Percentiles rank a stretch among this genome's conserved stretches.
phyloP scores from a whole-genome alignment of 306 rosid genomes.

The Rosa persica region DNA sequence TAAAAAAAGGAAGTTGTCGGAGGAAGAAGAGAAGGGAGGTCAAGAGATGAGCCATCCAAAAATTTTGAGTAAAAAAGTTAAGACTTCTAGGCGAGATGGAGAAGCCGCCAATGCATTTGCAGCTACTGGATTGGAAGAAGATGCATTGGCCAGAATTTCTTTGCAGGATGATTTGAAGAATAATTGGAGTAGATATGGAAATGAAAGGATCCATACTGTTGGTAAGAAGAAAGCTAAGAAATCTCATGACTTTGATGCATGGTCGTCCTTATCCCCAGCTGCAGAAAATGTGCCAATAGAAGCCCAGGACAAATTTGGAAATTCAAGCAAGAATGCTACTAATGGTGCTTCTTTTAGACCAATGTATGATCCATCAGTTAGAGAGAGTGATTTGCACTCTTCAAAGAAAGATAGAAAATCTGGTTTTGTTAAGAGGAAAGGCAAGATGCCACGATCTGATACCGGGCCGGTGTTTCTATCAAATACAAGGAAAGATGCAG shows the following conservation, averaged over 20 bases:
- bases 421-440: slow-evolving; percentile 52
- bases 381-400: slow-evolving; percentile 35
- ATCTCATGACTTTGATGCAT: slow-evolving; percentile 39
- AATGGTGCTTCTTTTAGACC: slow-evolving; percentile 33
- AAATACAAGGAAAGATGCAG: slow-evolving; percentile 42
- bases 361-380: slow-evolving; percentile 36
- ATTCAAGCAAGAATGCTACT: slow-evolving; percentile 33
- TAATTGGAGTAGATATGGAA: slow-evolving; percentile 37
- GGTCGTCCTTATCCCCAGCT: slow-evolving; percentile 40
- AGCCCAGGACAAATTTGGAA: slow-evolving; percentile 32
- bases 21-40: slow-evolving; percentile 47
- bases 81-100: slow-evolving; percentile 36
- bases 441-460: slow-evolving; percentile 50
- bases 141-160: slow-evolving; percentile 32
- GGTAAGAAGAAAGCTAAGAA: slow-evolving; percentile 63
- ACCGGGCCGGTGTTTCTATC: slow-evolving; percentile 40
- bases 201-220: slow-evolving; percentile 41
- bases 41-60: slow-evolving; percentile 34
- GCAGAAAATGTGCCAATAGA: slow-evolving; percentile 37
- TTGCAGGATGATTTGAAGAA: slow-evolving; percentile 43
- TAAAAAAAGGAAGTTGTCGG: slow-evolving; percentile 63
- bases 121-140: slow-evolving; percentile 40
- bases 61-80: slow-evolving; percentile 34
- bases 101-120: slow-evolving; percentile 31
- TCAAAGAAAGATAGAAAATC: slow-evolving; percentile 47